A percentile compares a stretch with the other conserved stretches of the same genome.
phyloP scores from a whole-genome alignment of 2,329 filamentous ascomycete species.

The Aspergillus versicolor region DNA sequence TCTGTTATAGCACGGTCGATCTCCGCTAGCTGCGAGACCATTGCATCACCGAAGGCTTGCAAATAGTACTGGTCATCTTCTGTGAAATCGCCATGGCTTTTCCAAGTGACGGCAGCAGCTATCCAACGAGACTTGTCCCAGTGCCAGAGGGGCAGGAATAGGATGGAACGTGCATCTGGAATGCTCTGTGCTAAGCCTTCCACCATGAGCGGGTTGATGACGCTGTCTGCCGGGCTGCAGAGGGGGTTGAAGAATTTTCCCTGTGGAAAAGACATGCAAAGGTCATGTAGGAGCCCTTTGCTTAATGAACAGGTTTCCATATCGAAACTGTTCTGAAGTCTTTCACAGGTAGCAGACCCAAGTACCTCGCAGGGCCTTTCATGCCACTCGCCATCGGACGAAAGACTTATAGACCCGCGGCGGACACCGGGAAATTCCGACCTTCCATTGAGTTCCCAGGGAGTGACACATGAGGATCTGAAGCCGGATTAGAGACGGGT shows the following conservation, averaged over 20 bases:
- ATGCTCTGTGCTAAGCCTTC: slow-evolving; percentile 17
- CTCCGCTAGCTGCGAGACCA: slow-evolving; percentile 36
- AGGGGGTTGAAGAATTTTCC: slow-evolving; percentile 17
- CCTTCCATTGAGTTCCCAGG: slow-evolving; percentile 14
- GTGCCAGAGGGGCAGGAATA: slow-evolving; percentile 37
- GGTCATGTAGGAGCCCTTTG: slow-evolving; percentile 19
- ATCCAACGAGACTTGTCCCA: slow-evolving; percentile 35
- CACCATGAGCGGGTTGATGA: slow-evolving; percentile 4
- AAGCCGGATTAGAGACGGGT: neutral
- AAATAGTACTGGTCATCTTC: slow-evolving; percentile 35
- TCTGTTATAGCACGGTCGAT: slow-evolving; percentile 38
- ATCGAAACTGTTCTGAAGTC: neutral
- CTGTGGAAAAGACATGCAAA: slow-evolving; percentile 17
- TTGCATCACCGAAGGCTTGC: slow-evolving; percentile 34
- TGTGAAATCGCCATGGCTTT: slow-evolving; percentile 20
- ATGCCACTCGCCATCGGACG: slow-evolving; percentile 12
- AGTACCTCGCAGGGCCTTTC: slow-evolving; percentile 17
- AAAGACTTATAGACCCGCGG: slow-evolving; percentile 8
- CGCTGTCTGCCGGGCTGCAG: neutral
- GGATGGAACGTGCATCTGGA: slow-evolving; percentile 25
- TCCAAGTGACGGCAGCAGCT: slow-evolving; percentile 32
- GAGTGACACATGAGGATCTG: slow-evolving; percentile 13
- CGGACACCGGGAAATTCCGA: slow-evolving; percentile 3
- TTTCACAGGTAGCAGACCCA: slow-evolving; percentile 10
- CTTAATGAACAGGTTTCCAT: neutral